phyloP scores from a whole-genome alignment of 2,329 filamentous ascomycete species.

The Fonsecaea erecta region DNA sequence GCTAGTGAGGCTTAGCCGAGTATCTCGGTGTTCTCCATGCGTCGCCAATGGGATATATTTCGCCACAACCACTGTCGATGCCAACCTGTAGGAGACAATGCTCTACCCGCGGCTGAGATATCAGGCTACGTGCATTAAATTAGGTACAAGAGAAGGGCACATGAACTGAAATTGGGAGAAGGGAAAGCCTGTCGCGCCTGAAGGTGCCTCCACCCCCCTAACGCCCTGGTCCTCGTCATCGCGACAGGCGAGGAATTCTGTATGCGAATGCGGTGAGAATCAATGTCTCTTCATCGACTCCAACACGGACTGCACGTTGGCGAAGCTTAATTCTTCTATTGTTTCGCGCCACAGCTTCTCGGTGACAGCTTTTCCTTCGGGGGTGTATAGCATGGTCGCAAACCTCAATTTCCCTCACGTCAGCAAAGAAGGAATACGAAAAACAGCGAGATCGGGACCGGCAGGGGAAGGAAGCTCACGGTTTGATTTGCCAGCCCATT shows the following conservation, averaged over 20 bases:
- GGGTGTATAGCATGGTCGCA: conserved; percentile 35
- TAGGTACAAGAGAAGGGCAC: not conserved
- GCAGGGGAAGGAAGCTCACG: conserved; percentile 46
- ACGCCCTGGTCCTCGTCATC: not conserved
- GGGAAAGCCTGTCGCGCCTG: not conserved
- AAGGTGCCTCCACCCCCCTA: not conserved
- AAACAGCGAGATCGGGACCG: not conserved
- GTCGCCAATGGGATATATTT: not conserved
- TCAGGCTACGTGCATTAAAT: not conserved
- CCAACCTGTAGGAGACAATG: not conserved
- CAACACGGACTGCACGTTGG: conserved; percentile 23
- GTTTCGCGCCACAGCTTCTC: conserved; percentile 46
- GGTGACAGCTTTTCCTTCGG: conserved; percentile 43
- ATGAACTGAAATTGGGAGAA: not conserved
- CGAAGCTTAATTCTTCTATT: conserved; percentile 35
- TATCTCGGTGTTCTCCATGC: conserved; percentile 10
- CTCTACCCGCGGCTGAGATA: not conserved
- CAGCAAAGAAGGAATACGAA: conserved; percentile 42
- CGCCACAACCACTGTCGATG: not conserved
- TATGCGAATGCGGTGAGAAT: not conserved
- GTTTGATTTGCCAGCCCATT: conserved; percentile 54
- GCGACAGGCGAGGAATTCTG: not conserved
- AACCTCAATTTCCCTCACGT: conserved; percentile 39
- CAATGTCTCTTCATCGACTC: conserved; percentile 15
- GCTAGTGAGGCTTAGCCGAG: not conserved